These are phyloP conservation scores for Phialophora chinensis DNA, from an alignment of 2,329 filamentous ascomycete species.

Conservation along the genomic window DNA sequence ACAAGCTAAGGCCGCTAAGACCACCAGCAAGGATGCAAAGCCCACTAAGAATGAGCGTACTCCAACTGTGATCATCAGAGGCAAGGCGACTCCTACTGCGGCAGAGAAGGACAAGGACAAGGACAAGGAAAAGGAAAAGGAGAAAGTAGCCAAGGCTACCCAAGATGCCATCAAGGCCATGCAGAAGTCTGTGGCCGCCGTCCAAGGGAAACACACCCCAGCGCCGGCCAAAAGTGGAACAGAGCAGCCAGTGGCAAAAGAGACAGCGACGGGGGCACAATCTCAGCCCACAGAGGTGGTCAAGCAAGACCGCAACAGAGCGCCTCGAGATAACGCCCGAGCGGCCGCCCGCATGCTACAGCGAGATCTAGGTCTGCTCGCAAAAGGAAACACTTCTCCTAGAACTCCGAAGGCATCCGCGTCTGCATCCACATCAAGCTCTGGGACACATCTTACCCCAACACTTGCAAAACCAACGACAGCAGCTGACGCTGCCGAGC, in stretches of 20 bases:
- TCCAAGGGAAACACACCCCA: slow-evolving; percentile 41
- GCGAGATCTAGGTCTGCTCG: slow-evolving; percentile 63
- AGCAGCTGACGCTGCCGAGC: slow-evolving; percentile 40
- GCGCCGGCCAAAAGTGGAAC: slow-evolving; percentile 2
- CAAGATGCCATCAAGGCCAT: slow-evolving; percentile 68
- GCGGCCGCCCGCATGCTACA: slow-evolving; percentile 65
- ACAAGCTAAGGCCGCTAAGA: slow-evolving; percentile 51
- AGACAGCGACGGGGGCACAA: slow-evolving; percentile 43
- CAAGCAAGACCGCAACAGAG: slow-evolving; percentile 61
- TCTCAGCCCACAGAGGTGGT: slow-evolving; percentile 41
- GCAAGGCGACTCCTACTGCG: slow-evolving; percentile 21
- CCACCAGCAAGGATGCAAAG: slow-evolving; percentile 70
- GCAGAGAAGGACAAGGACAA: slow-evolving; percentile 20
- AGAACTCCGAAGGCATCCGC: slow-evolving; percentile 23
- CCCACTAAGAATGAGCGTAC: slow-evolving; percentile 50
- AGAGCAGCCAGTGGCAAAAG: slow-evolving; percentile 42
- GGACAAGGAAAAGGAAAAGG: slow-evolving; percentile 25
- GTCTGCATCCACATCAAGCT: slow-evolving; percentile 29
- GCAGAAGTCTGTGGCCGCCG: slow-evolving; percentile 54
- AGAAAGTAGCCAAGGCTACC: slow-evolving; percentile 59
- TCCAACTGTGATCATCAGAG: slow-evolving; percentile 44
- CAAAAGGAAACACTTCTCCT: slow-evolving; percentile 34
- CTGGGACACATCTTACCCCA: slow-evolving; percentile 41
- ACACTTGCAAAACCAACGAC: slow-evolving; percentile 36
- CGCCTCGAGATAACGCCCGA: slow-evolving; percentile 57